phyloP scores from a whole-genome alignment of 2,329 filamentous ascomycete genomes.

The Monilinia fructicola region DNA sequence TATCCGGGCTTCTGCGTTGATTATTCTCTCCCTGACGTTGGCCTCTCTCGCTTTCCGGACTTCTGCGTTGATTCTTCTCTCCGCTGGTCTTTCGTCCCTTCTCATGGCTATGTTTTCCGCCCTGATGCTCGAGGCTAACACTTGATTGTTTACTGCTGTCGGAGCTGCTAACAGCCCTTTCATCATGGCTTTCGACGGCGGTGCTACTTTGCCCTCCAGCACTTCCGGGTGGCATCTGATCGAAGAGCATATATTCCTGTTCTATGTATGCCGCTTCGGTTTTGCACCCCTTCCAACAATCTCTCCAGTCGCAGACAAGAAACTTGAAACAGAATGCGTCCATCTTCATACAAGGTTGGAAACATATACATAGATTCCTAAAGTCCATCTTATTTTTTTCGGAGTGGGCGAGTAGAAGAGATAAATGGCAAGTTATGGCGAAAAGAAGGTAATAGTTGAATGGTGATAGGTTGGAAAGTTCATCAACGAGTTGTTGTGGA shows the following conservation, averaged over 20 bases:
- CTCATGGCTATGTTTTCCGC: slow-evolving; percentile 17
- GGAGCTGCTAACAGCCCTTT: slow-evolving; percentile 62
- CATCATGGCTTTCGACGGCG: slow-evolving; percentile 46
- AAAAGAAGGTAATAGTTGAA: slow-evolving; percentile 98
- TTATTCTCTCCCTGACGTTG: slow-evolving; percentile 6
- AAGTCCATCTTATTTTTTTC: slow-evolving; percentile 99
- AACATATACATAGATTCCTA: slow-evolving; percentile 92
- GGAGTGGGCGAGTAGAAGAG: slow-evolving; percentile 83
- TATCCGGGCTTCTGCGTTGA: too few relatives aligned
- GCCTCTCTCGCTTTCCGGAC: slow-evolving; percentile 4
- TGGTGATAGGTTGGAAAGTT: slow-evolving; percentile 88
- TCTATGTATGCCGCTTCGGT: slow-evolving; percentile 80
- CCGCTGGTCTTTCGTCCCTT: slow-evolving; percentile 19
- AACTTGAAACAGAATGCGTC: slow-evolving; percentile 95
- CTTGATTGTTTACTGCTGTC: slow-evolving; percentile 58
- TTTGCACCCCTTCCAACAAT: slow-evolving; percentile 96
- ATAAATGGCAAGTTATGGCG: slow-evolving; percentile 94
- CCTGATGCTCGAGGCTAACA: slow-evolving; percentile 35
- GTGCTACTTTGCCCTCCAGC: slow-evolving; percentile 37
- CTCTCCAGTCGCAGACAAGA: slow-evolving; percentile 89
- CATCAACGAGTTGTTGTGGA: slow-evolving; percentile 82
- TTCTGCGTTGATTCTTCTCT: slow-evolving; percentile 14
- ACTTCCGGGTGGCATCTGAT: slow-evolving; percentile 53
- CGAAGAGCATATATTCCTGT: slow-evolving; percentile 62
- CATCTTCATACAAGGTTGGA: slow-evolving; percentile 95